Evolutionary conservation across 371 early-diverging fungal genomes (phyloP), one percentile per base, ranked within the genome.

Genomic region (Lichtheimia hyalospora): DNA sequence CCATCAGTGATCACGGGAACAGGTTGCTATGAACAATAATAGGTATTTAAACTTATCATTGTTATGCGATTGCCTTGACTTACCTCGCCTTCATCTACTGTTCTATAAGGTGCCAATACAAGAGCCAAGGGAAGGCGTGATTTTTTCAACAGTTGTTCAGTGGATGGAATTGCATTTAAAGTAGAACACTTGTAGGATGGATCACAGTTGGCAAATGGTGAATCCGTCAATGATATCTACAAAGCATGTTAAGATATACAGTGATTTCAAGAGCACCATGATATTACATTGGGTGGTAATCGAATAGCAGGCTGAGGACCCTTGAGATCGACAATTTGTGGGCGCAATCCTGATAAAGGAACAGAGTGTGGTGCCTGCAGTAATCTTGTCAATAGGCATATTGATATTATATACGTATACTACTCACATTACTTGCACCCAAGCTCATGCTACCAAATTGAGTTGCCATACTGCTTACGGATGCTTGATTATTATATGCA

Each of bases 41-140:
- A n/a, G n/a, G n/a, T n/a, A n/a, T n/a, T n/a, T 6, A 18, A 48
- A 40, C 5, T 25, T 5, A 24, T 39, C 18, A 52, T 51, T 20
- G 25, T n/a, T 3, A 16, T 27, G 25, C 34, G 1, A 25, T n/a
- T n/a, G n/a, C n/a, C n/a, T 44, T 20, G 21, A 34, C 14, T 24
- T 69, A 82, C 82, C 43, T 88, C 85, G 25, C 79, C 81, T 39
- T 76, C 75, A 44, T 82, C 74, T 39, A 81, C 59, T n/a, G 76
- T 79, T 60, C 82, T 70, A 66, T 89, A 95, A 15, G 98, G 98
- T 14, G 95, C 89, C 20, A 96, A 80, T 16, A 96, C 76, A 50
- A 97, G 77, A 4, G 92, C 96, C 49, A 96, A 87, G 8, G 97
- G 96, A 25, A 96, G 68, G 63, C 87, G 85, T 6, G 92, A 89